Conservation (phyloP, 257 asterid species). For the Petunia secreta region DNA sequence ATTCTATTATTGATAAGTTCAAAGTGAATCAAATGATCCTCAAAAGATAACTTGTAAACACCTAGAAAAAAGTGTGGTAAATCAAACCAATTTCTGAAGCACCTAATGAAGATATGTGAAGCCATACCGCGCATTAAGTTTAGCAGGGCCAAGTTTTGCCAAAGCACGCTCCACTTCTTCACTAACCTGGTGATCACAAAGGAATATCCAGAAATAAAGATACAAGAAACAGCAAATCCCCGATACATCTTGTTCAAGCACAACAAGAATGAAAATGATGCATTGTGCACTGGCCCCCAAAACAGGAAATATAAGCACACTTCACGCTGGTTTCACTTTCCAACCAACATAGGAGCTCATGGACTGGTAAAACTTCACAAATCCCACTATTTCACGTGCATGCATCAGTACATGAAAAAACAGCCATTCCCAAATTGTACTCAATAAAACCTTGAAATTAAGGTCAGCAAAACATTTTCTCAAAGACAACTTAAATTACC, state of each 20-base stretch:
- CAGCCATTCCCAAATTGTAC: neutral
- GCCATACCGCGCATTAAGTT: slow-evolving; percentile 70
- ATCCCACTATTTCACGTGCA: neutral
- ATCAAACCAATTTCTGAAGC: slow-evolving; percentile 10
- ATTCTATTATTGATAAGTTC: slow-evolving; percentile 4
- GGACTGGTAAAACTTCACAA: neutral
- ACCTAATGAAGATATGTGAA: neutral
- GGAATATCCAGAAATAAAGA: slow-evolving; percentile 19
- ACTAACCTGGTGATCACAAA: slow-evolving; percentile 69
- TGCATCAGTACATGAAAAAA: slow-evolving; percentile 9
- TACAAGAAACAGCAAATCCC: slow-evolving; percentile 24
- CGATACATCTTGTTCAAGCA: neutral
- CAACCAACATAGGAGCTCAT: neutral
- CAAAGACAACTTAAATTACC: neutral
- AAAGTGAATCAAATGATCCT: neutral
- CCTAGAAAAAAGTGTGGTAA: slow-evolving; percentile 2
- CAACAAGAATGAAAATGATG: slow-evolving; percentile 10
- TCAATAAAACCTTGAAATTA: slow-evolving; percentile 16
- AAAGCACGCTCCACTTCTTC: slow-evolving; percentile 99
- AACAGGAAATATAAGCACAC: slow-evolving; percentile 1
- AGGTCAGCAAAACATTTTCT: neutral
- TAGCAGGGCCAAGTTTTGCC: slow-evolving; percentile 78
- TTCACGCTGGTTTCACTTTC: neutral
- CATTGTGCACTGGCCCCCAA: neutral
- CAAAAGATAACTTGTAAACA: neutral